Evolutionary conservation across 257 asterid genomes (phyloP).

Genomic region (Hygrophila difformis): DNA sequence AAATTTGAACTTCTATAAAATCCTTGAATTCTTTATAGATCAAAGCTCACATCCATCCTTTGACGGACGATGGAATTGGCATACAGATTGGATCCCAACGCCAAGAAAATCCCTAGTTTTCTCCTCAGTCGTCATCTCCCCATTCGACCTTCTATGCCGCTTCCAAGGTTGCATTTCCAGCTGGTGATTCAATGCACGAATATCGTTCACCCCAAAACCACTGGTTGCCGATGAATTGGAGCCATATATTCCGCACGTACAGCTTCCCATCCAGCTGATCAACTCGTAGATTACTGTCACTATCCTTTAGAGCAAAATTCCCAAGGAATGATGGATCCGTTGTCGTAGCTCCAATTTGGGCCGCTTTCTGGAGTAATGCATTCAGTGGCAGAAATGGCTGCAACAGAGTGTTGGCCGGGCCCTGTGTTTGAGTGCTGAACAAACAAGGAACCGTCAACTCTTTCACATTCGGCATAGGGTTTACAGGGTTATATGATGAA

Average conservation of each 20-base stretch:
- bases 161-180: constrained; percentile 52
- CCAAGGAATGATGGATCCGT: constrained; percentile 38
- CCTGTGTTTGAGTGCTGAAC: constrained; percentile 40
- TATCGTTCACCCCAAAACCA: constrained; percentile 35
- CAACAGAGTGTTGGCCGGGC: constrained; percentile 19
- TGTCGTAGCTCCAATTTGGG: constrained; percentile 62
- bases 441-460: constrained; percentile 48
- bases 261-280: constrained; percentile 21
- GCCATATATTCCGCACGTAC: constrained; percentile 38
- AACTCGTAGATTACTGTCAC: background rate
- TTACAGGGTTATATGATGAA: constrained; percentile 17
- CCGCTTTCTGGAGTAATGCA: constrained; percentile 81
- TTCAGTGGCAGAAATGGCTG: constrained; percentile 69
- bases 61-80: constrained; percentile 73
- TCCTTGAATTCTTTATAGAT: too few relatives aligned
- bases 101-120: constrained; percentile 96
- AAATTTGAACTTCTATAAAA: too few relatives aligned
- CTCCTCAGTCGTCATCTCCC: constrained; percentile 34
- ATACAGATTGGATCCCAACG: constrained; percentile 69
- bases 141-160: constrained; percentile 31
- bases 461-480: constrained; percentile 22
- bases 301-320: constrained; percentile 33
- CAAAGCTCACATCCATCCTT: constrained; percentile 74
- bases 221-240: constrained; percentile 12
- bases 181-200: constrained; percentile 21